Evolutionary conservation across 345 rosid species (phyloP).

Genomic region (Punica granatum): DNA sequence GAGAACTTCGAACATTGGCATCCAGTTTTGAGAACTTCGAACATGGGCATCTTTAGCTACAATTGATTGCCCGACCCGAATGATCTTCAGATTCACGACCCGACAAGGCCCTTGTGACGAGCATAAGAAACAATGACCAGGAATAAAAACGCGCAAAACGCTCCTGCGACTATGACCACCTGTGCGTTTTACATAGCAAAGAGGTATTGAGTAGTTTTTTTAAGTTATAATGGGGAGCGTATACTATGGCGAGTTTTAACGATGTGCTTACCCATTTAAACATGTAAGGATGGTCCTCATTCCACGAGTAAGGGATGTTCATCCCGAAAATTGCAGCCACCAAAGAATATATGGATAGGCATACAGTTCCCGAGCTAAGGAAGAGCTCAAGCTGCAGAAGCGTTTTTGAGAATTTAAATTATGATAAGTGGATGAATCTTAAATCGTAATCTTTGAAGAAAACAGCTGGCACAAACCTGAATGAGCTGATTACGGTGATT

Average conservation of each 20-base stretch:
- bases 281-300: constrained; percentile 49
- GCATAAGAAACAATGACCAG: constrained; percentile 63
- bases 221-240: background rate
- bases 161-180: constrained; percentile 60
- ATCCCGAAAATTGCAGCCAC: constrained; percentile 85
- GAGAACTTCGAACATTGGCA: no score
- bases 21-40: background rate
- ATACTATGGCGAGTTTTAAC: background rate
- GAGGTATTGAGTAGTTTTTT: background rate
- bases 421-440: background rate
- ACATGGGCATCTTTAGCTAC: background rate
- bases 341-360: constrained; percentile 56
- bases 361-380: constrained; percentile 69
- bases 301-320: constrained; percentile 96
- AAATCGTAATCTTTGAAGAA: background rate
- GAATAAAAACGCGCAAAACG: constrained; percentile 31
- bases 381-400: constrained; percentile 67
- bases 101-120: constrained; percentile 78
- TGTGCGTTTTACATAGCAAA: constrained; percentile 14
- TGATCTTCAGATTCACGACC: constrained; percentile 39
- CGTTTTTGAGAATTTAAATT: background rate
- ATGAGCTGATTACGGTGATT: constrained; percentile 97
- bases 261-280: constrained; percentile 64
- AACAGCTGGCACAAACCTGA: constrained; percentile 45
- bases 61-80: background rate